Evolutionary conservation across 108 stramenopile species (phyloP), one percentile per base, ranked within the genome.

Genomic region (Conticribra guillardii): DNA sequence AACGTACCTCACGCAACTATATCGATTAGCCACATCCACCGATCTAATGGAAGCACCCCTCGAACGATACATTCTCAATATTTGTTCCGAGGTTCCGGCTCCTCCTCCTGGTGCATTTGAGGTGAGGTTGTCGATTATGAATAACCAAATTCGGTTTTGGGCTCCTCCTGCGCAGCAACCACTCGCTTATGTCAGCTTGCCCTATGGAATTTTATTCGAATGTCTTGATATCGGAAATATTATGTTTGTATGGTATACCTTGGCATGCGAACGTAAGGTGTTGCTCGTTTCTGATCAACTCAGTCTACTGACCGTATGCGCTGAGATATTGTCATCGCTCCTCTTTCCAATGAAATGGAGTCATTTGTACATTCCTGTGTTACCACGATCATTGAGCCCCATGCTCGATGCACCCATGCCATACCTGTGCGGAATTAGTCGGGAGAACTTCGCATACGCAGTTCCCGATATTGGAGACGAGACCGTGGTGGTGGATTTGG

Each of bases 341-440:
- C 85, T 98, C 17, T 98, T 97, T 68, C 98, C 98, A 17, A 88
- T 99, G 83, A 84, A 82, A 68, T 99, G 97, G 98, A 90, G 85
- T 45, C 94, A 97, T 56, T 59, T 93, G 30, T 97, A 97, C 58
- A 89, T 97, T 49, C 96, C 96, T 2, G 51, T 93, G 53, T 65
- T 97, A 18, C 96, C 96, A 8, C 79, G 84, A 18, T 87, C 85
- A 29, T 49, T 97, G 19, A 79, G 73, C 60, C 91, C 92, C 11
- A 93, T 96, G 86, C 52, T 96, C 29, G 92, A 94, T 73, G 96
- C 96, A 9, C 96, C 96, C 26, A 86, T 97, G 65, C 96, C 96
- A 0, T 96, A 90, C 56, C 76, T 97, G 5, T 87, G 87, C 67
- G 96, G 96, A 3, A 87, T 97, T 15, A 84, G 87, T 45, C 71